Evolutionary conservation across 2,329 filamentous ascomycete genomes (phyloP), one percentile per base, ranked within the genome.

Genomic region (Daldinia sp.): DNA sequence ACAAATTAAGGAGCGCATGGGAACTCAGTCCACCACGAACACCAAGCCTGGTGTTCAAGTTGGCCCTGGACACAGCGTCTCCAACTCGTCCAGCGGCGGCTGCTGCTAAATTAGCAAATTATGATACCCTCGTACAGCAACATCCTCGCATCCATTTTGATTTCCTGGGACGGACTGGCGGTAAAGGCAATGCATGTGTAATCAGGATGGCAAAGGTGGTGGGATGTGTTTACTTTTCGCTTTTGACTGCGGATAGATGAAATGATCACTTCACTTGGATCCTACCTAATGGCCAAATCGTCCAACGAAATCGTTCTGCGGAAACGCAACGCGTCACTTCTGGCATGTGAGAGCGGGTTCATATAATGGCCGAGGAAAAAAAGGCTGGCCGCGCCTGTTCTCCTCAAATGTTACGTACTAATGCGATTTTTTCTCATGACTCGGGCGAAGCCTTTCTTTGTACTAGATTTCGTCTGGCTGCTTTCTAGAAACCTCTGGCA

Each of bases 1-100:
- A 80, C 95, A 99, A 82, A 99, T 99, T 84, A 99, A 99, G 88
- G 94, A 98, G 85, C 91, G 95, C 76, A 99, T 99, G 94, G 95
- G 95, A 75, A 97, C 93, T 72, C 95, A 94, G 68, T 90, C 92
- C 43, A 91, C 91, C 70, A 94, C 94, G 84, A 98, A 98, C 88
- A 96, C 94, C 83, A 99, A 98, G 86, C 94, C 94, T 70, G 96
- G 92, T 73, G 94, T 99, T 74, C 93, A 97, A 78, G 95, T 99
- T 74, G 92, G 93, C 63, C 91, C 93, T 77, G 95, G 95, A 76
- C 93, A 96, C 80, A 94, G 94, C 74, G 94, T 99, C 71, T 92
- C 96, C 79, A 91, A 89, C 74, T 90, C 90, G 72, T 92, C 91
- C 73, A 92, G 87, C 77, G 90, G 91, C 76, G 90, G 92, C 78